Base-by-base conservation (phyloP, 768 basidiomycete species). In the Lyophyllum atratum region DNA sequence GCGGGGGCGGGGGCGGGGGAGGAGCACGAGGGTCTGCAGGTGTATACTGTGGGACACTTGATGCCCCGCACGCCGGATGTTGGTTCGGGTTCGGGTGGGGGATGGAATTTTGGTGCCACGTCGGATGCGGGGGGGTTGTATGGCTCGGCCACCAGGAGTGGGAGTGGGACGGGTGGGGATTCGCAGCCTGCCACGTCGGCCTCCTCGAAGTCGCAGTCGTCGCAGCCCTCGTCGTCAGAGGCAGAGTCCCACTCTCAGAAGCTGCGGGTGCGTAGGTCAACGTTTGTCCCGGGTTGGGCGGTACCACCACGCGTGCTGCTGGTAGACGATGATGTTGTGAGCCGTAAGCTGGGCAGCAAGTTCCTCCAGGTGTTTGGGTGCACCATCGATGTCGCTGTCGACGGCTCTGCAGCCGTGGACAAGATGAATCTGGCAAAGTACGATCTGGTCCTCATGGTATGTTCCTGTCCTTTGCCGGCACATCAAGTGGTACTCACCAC, bases 341-440 rank as follows among this genome's bases (percentile, higher is more conserved):
- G 89, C 69, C 74, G 95, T 55, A 89, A 87, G 68, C 73, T 98
- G 55, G 89, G 90, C 60, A 90, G 86, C 78, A 97, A 95, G 75
- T 96, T 98, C 70, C 72, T 98, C 69, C 90, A 96, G 74, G 91
- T 97, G 43, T 95, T 95, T 72, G 96, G 96, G 37, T 97, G 95
- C 71, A 86, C 87, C 64, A 94, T 90, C 54, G 96, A 98, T 64
- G 90, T 96, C 39, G 96, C 95, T 1, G 92, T 95, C 34, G 94
- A 98, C 69, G 96, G 95, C 0, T 84, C 93, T 4, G 86, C 85
- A 1, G 96, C 96, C 0, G 94, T 98, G 52, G 89, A 90, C 64
- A 96, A 93, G 82, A 97, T 98, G 93, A 95, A 96, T 73, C 69
- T 91, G 69, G 92, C 92, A 65, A 94, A 95, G 77, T 98, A 97